A percentile compares a stretch with the other conserved stretches of the same genome.
phyloP scores from a whole-genome alignment of 2,329 filamentous ascomycete species.

The Akanthomyces uredinophilus region DNA sequence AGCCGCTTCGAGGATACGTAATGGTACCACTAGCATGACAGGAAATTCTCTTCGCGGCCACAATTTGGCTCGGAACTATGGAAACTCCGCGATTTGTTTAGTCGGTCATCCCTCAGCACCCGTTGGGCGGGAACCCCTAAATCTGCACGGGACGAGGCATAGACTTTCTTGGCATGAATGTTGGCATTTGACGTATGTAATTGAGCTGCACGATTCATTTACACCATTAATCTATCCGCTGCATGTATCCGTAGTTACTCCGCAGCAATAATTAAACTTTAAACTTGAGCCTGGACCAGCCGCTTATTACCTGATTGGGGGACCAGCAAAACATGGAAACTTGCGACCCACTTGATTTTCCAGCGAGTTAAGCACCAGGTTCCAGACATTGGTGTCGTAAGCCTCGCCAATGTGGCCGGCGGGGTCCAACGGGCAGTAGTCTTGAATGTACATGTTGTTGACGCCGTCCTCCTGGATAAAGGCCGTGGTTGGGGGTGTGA shows the following conservation, averaged over 20 bases:
- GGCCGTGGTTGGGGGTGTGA: conserved; percentile 14
- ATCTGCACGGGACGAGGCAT: neutral
- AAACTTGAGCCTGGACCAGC: neutral
- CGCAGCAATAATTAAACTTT: neutral
- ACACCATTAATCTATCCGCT: neutral
- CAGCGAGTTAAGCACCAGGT: conserved; percentile 17
- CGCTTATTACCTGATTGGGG: neutral
- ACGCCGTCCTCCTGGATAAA: conserved; percentile 16
- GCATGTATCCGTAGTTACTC: neutral
- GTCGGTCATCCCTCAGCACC: neutral
- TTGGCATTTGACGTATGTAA: neutral
- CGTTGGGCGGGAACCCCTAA: neutral
- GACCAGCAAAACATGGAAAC: conserved; percentile 11
- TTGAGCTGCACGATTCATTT: neutral
- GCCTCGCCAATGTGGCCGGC: conserved; percentile 19
- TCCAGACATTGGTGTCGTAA: conserved; percentile 18
- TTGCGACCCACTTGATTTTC: conserved; percentile 13
- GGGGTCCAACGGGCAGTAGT: conserved; percentile 17
- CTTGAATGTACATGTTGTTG: conserved; percentile 18
- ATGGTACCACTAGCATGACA: neutral
- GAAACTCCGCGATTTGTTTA: too few relatives aligned
- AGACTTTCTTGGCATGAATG: neutral
- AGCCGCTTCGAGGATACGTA: neutral
- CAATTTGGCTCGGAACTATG: too few relatives aligned
- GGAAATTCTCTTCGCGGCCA: too few relatives aligned